Evolutionary conservation across 805 yeast genomes (phyloP).

Genomic region (Torulaspora franciscae): DNA sequence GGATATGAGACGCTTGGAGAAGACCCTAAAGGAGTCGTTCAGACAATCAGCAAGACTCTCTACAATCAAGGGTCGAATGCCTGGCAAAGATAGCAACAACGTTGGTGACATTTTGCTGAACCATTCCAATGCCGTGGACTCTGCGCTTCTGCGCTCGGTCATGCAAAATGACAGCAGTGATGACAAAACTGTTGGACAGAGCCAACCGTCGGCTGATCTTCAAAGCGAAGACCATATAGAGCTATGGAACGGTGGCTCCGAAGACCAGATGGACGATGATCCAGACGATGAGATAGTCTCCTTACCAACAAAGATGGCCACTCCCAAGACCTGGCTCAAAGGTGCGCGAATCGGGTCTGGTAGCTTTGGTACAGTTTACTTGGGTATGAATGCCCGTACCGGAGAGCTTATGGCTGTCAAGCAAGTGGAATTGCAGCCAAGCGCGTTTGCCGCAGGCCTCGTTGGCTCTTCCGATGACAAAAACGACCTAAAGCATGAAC

Average conservation of each 20-base stretch:
- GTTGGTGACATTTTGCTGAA: conserved; percentile 61
- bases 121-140: conserved; percentile 53
- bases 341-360: conserved; percentile 95
- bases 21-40: conserved; percentile 79
- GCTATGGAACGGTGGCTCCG: conserved; percentile 19
- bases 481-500: conserved; percentile 21
- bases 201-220: not conserved
- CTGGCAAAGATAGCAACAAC: conserved; percentile 46
- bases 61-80: conserved; percentile 13
- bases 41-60: conserved; percentile 63
- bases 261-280: conserved; percentile 22
- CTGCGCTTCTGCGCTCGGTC: conserved; percentile 37
- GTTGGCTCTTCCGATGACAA: conserved; percentile 16
- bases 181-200: not conserved
- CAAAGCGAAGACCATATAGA: conserved; percentile 18
- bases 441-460: conserved; percentile 35
- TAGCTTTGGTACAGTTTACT: conserved; percentile 86
- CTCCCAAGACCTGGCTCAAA: conserved; percentile 82
- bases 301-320: conserved; percentile 36
- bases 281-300: conserved; percentile 37
- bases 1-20: conserved; percentile 61
- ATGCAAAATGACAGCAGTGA: not conserved
- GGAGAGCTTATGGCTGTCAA: conserved; percentile 98
- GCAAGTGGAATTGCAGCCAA: conserved; percentile 69
- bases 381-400: conserved; percentile 86